Base-by-base conservation (phyloP, 352 stramenopile genomes). In the Phytopythium helicoides region DNA sequence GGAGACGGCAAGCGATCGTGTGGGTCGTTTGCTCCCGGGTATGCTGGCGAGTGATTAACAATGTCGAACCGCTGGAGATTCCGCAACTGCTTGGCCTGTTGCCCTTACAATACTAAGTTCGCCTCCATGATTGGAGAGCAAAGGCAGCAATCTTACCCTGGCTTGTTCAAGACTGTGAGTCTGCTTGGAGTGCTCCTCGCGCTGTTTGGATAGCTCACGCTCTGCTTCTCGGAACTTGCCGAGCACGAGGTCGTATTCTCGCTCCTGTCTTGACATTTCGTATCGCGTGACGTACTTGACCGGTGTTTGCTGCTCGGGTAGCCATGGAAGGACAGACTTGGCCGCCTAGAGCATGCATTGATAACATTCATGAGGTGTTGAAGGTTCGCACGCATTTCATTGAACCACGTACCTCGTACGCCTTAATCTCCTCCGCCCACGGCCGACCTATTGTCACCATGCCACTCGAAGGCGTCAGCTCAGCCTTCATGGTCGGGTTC, bases 261-360 rank as follows among this genome's bases (percentile, higher is more conserved):
- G 71, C 54, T 91, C 76, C 60, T 89, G 65, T 16, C 77, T 60
- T 14, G 77, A 81, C 49, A 87, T 89, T 18, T 87, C 77, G 39
- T 86, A 84, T 8, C 81, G 66, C 16, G 81, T 91, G 53, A 89
- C 68, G 54, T 87, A 63, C n/a, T 68, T 75, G 12, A 91, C 69
- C 0, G 67, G 64, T 16, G 60, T 58, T 25, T 86, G 76, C 39
- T 89, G 68, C 18, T 82, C 71, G 2, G 71, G 66, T 11, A 34
- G 31, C 81, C 81, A 91, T n/a, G 77, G 81, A 14, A 91, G 38
- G 11, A 71, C 65, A 10, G 62, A 66, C 41, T 89, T 91, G n/a
- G 73, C 75, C 39, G 72, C 60, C 76, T 90, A 33, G 15, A 33
- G 18, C 19, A 54, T 8, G 7, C 21, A 14, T 21, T 15, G 18